These are phyloP conservation scores for Mallotus repandus DNA, from an alignment of 441 rosid genomes.

Conservation along the genomic window DNA sequence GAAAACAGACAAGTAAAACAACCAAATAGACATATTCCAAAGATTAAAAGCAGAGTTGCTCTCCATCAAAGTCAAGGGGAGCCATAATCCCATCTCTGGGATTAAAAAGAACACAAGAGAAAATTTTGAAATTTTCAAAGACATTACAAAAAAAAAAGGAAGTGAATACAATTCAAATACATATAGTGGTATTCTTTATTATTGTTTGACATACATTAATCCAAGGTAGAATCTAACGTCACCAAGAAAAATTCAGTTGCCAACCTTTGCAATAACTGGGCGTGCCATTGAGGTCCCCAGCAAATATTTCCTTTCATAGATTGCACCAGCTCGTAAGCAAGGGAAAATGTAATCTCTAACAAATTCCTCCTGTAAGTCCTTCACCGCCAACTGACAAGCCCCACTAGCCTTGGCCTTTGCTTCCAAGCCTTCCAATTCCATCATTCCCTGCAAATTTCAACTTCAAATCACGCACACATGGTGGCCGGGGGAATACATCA, in stretches of 20 bases:
- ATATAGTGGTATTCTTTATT: no score
- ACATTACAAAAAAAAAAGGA: no score
- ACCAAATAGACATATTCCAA: no score
- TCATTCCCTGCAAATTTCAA: slow-evolving; percentile 53
- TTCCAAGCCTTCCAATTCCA: slow-evolving; percentile 88
- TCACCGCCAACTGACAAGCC: slow-evolving; percentile 86
- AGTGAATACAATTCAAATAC: no score
- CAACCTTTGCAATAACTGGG: slow-evolving; percentile 95
- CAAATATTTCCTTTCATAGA: slow-evolving; percentile 88
- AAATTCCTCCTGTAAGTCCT: slow-evolving; percentile 88
- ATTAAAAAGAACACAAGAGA: no score
- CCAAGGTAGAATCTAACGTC: not conserved
- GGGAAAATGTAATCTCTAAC: slow-evolving; percentile 84
- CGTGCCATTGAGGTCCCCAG: slow-evolving; percentile 98
- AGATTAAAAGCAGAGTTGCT: no score
- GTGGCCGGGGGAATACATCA: not conserved
- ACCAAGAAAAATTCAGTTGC: not conserved
- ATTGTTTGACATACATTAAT: not conserved
- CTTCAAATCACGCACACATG: not conserved
- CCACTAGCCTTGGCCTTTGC: slow-evolving; percentile 93
- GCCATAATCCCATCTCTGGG: no score
- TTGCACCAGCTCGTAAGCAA: slow-evolving; percentile 92
- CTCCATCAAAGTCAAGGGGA: no score
- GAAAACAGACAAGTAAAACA: not conserved
- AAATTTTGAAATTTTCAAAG: no score